These are phyloP conservation scores for Kwoniella sp. DNA, from an alignment of 768 basidiomycete species.

Conservation along the genomic window DNA sequence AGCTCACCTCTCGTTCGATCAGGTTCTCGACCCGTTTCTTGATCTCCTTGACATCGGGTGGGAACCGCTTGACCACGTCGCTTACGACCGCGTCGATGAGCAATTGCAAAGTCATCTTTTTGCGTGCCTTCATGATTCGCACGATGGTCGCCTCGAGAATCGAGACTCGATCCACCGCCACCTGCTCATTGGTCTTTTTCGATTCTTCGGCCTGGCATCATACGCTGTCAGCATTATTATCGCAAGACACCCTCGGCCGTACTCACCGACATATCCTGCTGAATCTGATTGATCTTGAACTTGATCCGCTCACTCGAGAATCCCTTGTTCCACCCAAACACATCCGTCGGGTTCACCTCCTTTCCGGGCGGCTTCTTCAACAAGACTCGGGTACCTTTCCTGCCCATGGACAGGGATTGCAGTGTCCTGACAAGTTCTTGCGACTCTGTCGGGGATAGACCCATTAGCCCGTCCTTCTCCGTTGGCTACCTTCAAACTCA, in stretches of 20 bases:
- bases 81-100: slow-evolving; percentile 79
- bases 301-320: slow-evolving; percentile 74
- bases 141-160: slow-evolving; percentile 93
- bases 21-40: slow-evolving; percentile 76
- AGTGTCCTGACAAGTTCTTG: slow-evolving; percentile 72
- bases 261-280: slow-evolving; percentile 86
- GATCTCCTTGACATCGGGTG: slow-evolving; percentile 75
- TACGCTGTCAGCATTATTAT: no score
- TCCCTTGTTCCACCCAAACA: slow-evolving; percentile 73
- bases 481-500: slow-evolving; percentile 54
- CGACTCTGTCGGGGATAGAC: slow-evolving; percentile 29
- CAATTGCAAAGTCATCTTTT: slow-evolving; percentile 72
- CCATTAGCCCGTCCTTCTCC: no score
- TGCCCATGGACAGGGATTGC: slow-evolving; percentile 83
- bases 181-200: slow-evolving; percentile 70
- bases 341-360: slow-evolving; percentile 70
- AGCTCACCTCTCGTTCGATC: slow-evolving; percentile 61
- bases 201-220: slow-evolving; percentile 78
- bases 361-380: slow-evolving; percentile 71
- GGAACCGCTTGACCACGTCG: slow-evolving; percentile 81
- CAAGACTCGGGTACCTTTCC: slow-evolving; percentile 72
- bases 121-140: slow-evolving; percentile 87
- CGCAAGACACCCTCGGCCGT: no score
- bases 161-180: slow-evolving; percentile 80
- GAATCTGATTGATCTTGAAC: slow-evolving; percentile 92